Evolutionary conservation across 495 filamentous ascomycete species (phyloP), one percentile per base, ranked within the genome.

Genomic region (Tuber microsphaerosporum): DNA sequence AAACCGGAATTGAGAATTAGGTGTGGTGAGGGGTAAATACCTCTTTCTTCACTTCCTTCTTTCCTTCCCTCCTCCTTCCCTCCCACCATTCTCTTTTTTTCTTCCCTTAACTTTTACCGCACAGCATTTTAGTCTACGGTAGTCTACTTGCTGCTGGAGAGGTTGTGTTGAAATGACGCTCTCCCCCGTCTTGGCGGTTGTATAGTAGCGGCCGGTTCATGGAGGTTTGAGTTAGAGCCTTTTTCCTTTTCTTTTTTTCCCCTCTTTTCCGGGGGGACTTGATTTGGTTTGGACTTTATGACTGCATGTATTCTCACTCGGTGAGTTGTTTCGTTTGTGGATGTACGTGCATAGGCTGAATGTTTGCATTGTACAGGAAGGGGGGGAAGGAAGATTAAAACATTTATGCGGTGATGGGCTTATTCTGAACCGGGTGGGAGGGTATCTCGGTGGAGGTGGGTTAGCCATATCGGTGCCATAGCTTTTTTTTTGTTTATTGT

Each of bases 21-120:
- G 56, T 65, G 56, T 65, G 12, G 56, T 65, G 56, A 65, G 56
- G 56, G 56, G 56, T 65, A 65, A 65, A 65, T 31, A 65, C 56
- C 56, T 65, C 56, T 65, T 61, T 34, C 12, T 14, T 65, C 34
- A 26, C 51, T 26, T 26, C 51, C n/a, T 9, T 26, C 48, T n/a
- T 26, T 26, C 51, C n/a, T 9, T 26, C 48, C 48, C 9, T n/a
- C 8, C 22, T n/a, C 22, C 48, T 10, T n/a, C 22, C 48, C 22
- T 19, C 45, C 45, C 45, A 43, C 42, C 42, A 43, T 43, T 12
- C 39, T 12, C 12, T 43, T 43, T 43, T 6, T 10, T 10, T 10
- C 6, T 43, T 12, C 9, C 42, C 7, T 9, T 1, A 43, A 43
- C 42, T 43, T n/a, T n/a, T 43, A 9, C 42, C 16, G 4, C 17